Base-by-base conservation (phyloP, 345 rosid genomes). In the Litchi chinensis region DNA sequence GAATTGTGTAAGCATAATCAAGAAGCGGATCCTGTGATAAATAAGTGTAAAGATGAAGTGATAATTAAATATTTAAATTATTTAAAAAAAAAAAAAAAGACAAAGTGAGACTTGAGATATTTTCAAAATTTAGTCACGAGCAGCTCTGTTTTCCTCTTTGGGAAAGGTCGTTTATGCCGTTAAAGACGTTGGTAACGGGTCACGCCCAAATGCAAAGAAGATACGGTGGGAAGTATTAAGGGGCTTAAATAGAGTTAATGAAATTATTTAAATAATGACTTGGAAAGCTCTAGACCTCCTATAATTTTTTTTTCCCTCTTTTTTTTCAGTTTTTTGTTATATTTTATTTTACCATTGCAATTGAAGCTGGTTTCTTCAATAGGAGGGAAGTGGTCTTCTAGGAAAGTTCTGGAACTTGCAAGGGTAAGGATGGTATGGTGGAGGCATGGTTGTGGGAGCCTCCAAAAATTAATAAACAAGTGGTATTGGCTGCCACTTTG, bases 371-470 rank as follows among this genome's bases (percentile, higher is more conserved):
- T 76, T 76, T 37, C 72, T 44, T 52, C 52, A 41, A 22, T 74
- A 65, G 57, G 70, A 37, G 40, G n/a, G 15, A 44, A 12, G 73
- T 69, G 37, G 76, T 12, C 41, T 60, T 76, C 65, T 72, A 4
- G 46, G 86, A 89, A 91, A 74, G 83, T 90, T 89, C 94, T 76
- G 79, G 91, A 86, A 83, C 69, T 44, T 76, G 52, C 41, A 63
- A 10, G 69, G 79, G 77, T 13, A 28, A 39, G 68, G 59, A 68
- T 19, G 83, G 64, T 22, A 75, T 37, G 46, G 44, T 15, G 70
- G 44, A 12, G 73, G 73, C 0, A 73, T n/a, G 85, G 77, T 10
- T 69, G 63, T 12, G 64, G 64, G 76, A 50, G 71, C 71, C 24
- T 59, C 46, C 6, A 5, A 46, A 24, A 6, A 5, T n/a, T 19